Evolutionary conservation across 441 rosid species (phyloP).

Genomic region (Adansonia madagascariensis): DNA sequence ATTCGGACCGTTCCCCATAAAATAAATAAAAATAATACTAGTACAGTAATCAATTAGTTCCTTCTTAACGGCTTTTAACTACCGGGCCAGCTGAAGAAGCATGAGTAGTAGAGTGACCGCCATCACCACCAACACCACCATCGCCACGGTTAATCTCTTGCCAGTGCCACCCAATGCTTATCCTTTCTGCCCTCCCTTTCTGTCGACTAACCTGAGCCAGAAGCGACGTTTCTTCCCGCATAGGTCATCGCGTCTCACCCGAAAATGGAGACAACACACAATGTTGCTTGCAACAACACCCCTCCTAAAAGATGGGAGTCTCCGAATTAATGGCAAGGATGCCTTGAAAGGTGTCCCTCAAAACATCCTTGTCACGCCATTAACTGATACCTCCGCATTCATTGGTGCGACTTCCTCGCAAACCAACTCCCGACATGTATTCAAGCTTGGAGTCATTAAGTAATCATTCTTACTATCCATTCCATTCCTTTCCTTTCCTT

Average conservation of each 20-base stretch:
- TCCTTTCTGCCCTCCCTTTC: constrained; percentile 24
- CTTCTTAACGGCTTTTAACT: constrained; percentile 10
- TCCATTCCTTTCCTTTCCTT: too few relatives aligned
- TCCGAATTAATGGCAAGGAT: constrained; percentile 40
- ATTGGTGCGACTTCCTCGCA: constrained; percentile 42
- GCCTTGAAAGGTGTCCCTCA: constrained; percentile 44
- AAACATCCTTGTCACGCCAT: constrained; percentile 43
- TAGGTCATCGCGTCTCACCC: constrained; percentile 18
- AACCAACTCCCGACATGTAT: constrained; percentile 41
- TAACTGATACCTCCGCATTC: constrained; percentile 44
- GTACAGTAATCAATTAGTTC: background rate
- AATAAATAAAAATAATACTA: background rate
- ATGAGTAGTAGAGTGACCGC: background rate
- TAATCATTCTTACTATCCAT: background rate
- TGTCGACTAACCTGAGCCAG: background rate
- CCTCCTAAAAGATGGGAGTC: constrained; percentile 43
- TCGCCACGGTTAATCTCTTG: constrained; percentile 16
- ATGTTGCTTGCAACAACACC: constrained; percentile 45
- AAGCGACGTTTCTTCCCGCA: constrained; percentile 20
- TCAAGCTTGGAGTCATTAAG: constrained; percentile 49
- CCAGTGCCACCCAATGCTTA: constrained; percentile 24
- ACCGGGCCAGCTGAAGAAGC: background rate
- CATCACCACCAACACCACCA: background rate
- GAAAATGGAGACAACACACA: constrained; percentile 44
- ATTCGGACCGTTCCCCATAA: background rate